A percentile compares a stretch with the other conserved stretches of the same genome.
Evolutionary conservation across 805 yeast genomes (phyloP).

Genomic region (Saturnispora hagleri): DNA sequence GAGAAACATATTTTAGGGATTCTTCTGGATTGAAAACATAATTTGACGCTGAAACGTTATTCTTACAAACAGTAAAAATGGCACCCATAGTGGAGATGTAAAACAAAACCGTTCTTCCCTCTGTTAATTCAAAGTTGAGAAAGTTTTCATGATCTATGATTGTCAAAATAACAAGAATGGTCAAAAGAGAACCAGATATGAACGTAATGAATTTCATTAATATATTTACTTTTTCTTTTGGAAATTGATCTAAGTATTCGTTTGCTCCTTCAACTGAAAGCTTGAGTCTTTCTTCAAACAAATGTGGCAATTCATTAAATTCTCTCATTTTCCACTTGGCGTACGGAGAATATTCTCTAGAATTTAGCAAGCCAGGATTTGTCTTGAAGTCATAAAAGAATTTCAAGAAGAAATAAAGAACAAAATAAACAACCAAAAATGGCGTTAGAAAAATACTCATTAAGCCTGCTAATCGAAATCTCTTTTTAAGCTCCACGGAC

Average conservation of each 20-base stretch:
- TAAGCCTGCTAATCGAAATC: constrained; percentile 83
- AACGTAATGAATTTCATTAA: constrained; percentile 56
- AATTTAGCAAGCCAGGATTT: constrained; percentile 73
- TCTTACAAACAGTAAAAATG: constrained; percentile 73
- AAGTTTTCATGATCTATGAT: constrained; percentile 84
- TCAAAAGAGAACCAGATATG: constrained; percentile 80
- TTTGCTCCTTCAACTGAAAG: constrained; percentile 74
- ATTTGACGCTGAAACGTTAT: constrained; percentile 51
- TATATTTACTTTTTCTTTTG: constrained; percentile 60
- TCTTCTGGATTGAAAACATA: constrained; percentile 87
- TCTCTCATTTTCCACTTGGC: constrained; percentile 96
- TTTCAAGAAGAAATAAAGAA: constrained; percentile 74
- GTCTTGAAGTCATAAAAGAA: constrained; percentile 89
- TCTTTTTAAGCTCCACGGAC: constrained; percentile 58
- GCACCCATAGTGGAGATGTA: constrained; percentile 87
- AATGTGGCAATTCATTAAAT: constrained; percentile 84
- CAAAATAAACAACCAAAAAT: constrained; percentile 72
- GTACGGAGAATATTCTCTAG: constrained; percentile 84
- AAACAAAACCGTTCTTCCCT: constrained; percentile 72
- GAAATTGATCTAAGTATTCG: constrained; percentile 83
- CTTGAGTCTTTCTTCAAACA: constrained; percentile 71
- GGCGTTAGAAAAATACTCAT: constrained; percentile 80
- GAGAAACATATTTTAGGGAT: constrained; percentile 68
- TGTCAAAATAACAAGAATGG: constrained; percentile 71
- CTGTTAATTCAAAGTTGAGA: constrained; percentile 79